Conservation (phyloP, 768 basidiomycete genomes). For the Harrya chromipes region DNA sequence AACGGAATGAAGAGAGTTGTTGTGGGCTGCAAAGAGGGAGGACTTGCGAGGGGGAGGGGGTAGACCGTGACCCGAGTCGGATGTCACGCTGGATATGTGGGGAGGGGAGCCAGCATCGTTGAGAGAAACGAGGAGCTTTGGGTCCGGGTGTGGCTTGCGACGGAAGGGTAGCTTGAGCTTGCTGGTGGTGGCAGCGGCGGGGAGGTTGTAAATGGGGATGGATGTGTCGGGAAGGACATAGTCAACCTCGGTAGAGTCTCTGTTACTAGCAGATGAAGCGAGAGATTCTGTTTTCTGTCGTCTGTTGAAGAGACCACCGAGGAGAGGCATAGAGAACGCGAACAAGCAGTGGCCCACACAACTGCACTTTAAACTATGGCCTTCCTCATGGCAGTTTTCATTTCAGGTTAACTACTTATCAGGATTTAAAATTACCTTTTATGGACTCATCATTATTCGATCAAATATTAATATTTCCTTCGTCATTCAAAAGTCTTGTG, state of each 20-base stretch:
- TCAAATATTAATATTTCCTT: no score
- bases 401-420: no score
- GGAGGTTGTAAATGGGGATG: constrained; percentile 23
- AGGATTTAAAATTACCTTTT: no score
- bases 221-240: constrained; percentile 30
- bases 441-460: no score
- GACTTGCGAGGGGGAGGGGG: constrained; percentile 63
- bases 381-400: not conserved
- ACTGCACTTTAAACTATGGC: no score
- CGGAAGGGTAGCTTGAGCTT: constrained; percentile 46
- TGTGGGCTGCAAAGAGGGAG: constrained; percentile 59
- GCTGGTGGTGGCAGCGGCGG: constrained; percentile 36
- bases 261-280: constrained; percentile 5
- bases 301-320: constrained; percentile 28
- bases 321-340: constrained; percentile 20
- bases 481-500: no score
- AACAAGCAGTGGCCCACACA: not conserved
- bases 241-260: constrained; percentile 32
- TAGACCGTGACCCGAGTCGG: constrained; percentile 43
- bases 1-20: constrained; percentile 48
- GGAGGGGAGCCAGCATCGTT: constrained; percentile 17
- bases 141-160: constrained; percentile 27
- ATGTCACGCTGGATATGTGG: constrained; percentile 37
- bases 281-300: constrained; percentile 16
- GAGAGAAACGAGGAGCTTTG: constrained; percentile 14